Evolutionary conservation across 768 basidiomycete species (phyloP).

Genomic region (Lepiota venenata): DNA sequence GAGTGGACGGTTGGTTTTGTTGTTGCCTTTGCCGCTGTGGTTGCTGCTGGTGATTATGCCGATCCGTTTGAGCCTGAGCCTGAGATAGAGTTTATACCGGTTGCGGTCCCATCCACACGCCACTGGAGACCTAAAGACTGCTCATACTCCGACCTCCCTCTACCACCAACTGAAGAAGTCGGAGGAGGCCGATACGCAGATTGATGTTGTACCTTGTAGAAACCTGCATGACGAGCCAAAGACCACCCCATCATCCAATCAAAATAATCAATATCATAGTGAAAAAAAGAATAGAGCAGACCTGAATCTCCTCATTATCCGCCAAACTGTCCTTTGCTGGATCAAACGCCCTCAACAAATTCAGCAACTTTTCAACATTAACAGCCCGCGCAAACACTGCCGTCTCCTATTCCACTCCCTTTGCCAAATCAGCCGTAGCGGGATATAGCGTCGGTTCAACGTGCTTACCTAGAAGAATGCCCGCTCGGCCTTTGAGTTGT

Average conservation of each 20-base stretch:
- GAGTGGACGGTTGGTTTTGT: slow-evolving; percentile 22
- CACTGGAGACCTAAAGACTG: too few relatives aligned
- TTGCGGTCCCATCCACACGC: neutral
- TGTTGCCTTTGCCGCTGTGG: neutral
- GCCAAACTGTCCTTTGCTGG: slow-evolving; percentile 79
- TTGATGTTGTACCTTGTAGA: slow-evolving; percentile 44
- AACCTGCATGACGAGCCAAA: slow-evolving; percentile 67
- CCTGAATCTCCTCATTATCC: slow-evolving; percentile 88
- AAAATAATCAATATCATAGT: slow-evolving; percentile 37
- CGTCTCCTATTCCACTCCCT: slow-evolving; percentile 85
- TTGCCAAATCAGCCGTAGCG: slow-evolving; percentile 67
- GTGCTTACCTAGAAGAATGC: slow-evolving; percentile 97
- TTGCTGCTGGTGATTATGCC: neutral
- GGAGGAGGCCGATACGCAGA: slow-evolving; percentile 20
- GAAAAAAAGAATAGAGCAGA: slow-evolving; percentile 27
- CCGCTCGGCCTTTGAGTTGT: slow-evolving; percentile 83
- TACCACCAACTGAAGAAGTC: neutral
- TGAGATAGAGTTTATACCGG: slow-evolving; percentile 20
- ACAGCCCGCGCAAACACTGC: slow-evolving; percentile 84
- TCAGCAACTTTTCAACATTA: slow-evolving; percentile 77
- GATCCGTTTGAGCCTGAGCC: slow-evolving; percentile 11
- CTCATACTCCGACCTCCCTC: too few relatives aligned
- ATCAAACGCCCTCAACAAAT: slow-evolving; percentile 71
- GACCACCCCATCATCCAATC: slow-evolving; percentile 94
- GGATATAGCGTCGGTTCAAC: slow-evolving; percentile 89